Base-by-base conservation (phyloP, 1,284 basidiomycete genomes). In the Ceraceosorus bombacis region DNA sequence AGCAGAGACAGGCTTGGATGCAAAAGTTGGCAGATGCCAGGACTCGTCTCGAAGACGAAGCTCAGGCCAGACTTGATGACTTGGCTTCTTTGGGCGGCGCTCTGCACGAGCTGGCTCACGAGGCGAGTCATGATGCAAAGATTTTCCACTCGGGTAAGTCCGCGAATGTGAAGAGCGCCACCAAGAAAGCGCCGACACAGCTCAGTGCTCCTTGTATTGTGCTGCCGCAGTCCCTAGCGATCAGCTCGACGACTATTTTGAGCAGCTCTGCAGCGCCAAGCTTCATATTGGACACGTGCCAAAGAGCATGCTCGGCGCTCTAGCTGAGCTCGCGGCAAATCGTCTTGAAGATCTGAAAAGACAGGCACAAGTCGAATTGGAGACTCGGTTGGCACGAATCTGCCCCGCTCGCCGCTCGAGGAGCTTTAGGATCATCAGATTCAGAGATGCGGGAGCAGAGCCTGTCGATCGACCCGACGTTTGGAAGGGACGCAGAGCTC, bases 341-440 rank as follows among this genome's bases (percentile, higher is more conserved):
- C 43, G 43, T 15, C 12, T 9, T 46, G 9, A 43, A 9, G 8
- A 9, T 9, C 36, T 43, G 48, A 60, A 61, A 9, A 54, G 62
- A 17, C 57, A 56, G 9, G 64, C 67, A 2, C 51, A 58, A 13
- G 55, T 51, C 4, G 50, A 57, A 6, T 54, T 74, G 2, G 46
- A 58, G 2, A 54, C 53, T 40, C 48, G 55, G 15, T 27, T 58
- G 6, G 74, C 93, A 87, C 78, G 78, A 13, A 69, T 81, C 12
- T 93, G 86, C 71, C 90, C 92, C 2, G 83, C 85, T 1, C 84
- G 93, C 9, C 81, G 88, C 27, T 86, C 91, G 10, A 84, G 87
- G 50, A 85, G 82, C 60, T 95, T 96, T 78, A 82, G 90, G 27
- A 85, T 95, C 4, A 78, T 93, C 6, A 80, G 86, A 10, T 83